phyloP scores from a whole-genome alignment of 306 rosid species.

The Trifolium fragiferum region DNA sequence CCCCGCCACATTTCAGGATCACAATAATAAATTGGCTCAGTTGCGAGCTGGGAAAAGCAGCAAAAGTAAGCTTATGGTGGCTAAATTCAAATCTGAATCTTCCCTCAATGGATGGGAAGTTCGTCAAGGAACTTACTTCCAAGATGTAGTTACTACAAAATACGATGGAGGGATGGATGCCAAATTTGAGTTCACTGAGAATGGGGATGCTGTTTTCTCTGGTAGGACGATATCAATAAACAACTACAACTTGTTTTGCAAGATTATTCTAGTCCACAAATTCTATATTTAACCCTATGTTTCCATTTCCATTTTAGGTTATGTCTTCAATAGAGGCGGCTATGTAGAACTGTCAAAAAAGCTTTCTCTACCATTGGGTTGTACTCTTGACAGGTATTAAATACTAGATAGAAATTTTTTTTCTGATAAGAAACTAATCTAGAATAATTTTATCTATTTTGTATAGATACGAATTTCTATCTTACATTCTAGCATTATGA shows the following conservation, averaged over 20 bases:
- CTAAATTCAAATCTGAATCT: constrained; percentile 75
- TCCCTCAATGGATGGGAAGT: constrained; percentile 88
- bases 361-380: constrained; percentile 87
- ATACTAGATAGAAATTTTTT: constrained; percentile 21
- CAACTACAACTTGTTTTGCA: constrained; percentile 11
- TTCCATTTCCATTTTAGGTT: constrained; percentile 59
- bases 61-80: constrained; percentile 81
- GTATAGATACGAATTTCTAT: constrained; percentile 30
- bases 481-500: constrained; percentile 9
- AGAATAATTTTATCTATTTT: neutral
- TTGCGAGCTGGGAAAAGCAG: constrained; percentile 95
- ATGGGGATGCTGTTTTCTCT: constrained; percentile 80
- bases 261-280: constrained; percentile 10
- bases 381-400: constrained; percentile 85
- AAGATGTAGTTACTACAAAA: constrained; percentile 82
- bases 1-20: constrained; percentile 71
- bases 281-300: constrained; percentile 17
- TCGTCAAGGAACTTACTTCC: constrained; percentile 86
- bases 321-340: constrained; percentile 93
- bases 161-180: constrained; percentile 99
- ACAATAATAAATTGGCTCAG: constrained; percentile 87
- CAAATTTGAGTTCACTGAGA: constrained; percentile 78
- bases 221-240: constrained; percentile 55
- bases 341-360: constrained; percentile 85
- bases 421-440: neutral